phyloP scores from a whole-genome alignment of 331 rosid genomes.

The Dryas integrifolia region DNA sequence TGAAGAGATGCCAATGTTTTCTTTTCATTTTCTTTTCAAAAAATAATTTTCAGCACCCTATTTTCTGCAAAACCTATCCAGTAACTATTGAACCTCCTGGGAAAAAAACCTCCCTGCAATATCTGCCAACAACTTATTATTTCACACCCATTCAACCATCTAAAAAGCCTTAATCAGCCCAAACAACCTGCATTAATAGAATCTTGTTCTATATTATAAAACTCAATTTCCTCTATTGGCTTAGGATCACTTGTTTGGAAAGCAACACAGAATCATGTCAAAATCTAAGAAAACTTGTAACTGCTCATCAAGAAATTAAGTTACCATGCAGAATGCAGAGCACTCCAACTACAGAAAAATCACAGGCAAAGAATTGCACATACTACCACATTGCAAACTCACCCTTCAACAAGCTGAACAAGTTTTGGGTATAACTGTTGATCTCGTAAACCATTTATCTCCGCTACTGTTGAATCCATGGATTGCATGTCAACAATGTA shows the following conservation, averaged over 20 bases:
- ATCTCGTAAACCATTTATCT: slow-evolving; percentile 83
- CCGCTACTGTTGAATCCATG: slow-evolving; percentile 92
- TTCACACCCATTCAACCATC: background rate
- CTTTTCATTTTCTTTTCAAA: background rate
- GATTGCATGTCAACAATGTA: slow-evolving; percentile 99
- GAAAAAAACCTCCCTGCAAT: background rate
- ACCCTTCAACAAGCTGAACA: slow-evolving; percentile 84
- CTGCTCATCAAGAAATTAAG: background rate
- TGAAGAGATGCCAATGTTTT: background rate
- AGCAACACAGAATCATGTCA: background rate
- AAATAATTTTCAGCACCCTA: background rate
- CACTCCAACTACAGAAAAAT: background rate
- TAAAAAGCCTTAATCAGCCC: background rate
- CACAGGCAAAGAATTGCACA: slow-evolving; percentile 5
- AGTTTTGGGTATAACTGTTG: slow-evolving; percentile 78
- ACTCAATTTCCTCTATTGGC: background rate
- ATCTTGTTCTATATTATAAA: background rate
- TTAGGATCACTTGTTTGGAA: background rate
- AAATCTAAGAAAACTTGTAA: background rate
- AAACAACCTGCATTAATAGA: background rate
- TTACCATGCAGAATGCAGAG: background rate
- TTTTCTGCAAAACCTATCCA: slow-evolving; percentile 1
- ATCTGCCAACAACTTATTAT: background rate
- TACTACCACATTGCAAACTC: slow-evolving; percentile 41
- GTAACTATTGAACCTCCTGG: background rate